Evolutionary conservation across 164 flowering plant species (phyloP), one percentile per base, ranked within the genome.

Genomic region (Vitis amurensis): DNA sequence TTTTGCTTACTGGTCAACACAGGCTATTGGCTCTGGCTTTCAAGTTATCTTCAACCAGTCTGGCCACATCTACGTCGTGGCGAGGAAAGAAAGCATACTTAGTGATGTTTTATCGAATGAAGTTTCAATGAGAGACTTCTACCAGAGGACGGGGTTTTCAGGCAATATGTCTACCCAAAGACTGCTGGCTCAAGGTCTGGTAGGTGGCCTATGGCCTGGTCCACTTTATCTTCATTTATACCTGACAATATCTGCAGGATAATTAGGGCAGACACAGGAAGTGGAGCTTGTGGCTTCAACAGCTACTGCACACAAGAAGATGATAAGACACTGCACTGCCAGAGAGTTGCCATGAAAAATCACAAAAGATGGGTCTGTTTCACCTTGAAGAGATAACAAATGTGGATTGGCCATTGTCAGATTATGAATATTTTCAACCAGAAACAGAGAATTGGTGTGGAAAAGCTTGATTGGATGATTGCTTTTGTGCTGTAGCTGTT

Each of bases 381-480:
- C 13, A 53, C 6, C 15, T 53, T 10, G 14, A 8, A 9, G 73
- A 55, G 37, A 3, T 73, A 9, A 9, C 2, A 5, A 59, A 71
- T 56, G 30, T n/a, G 8, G 68, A 82, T 62, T 86, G 85, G 84
- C 79, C 78, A 0, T 7, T 3, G 0, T 27, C 51, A 3, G 82
- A 84, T 31, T 79, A 68, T 23, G 76, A 66, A 19, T 7, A 7
- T 2, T 48, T 65, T 11, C 4, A 7, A 11, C 58, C 70, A 0
- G 50, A 17, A 9, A 60, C 11, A 51, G 81, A 71, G 59, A 78
- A 66, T 1, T 11, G 31, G 5, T 84, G 85, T 68, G 51, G 30
- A 50, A 19, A 68, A 16, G 37, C 73, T 50, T 84, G 88, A 75
- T 16, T 78, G 71, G 1, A 49, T 1, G 88, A 84, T 55, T 84